Percentiles rank a stretch among this genome's conserved stretches.
phyloP scores from a whole-genome alignment of 208 protist genomes.

The Trypanosoma mega region DNA sequence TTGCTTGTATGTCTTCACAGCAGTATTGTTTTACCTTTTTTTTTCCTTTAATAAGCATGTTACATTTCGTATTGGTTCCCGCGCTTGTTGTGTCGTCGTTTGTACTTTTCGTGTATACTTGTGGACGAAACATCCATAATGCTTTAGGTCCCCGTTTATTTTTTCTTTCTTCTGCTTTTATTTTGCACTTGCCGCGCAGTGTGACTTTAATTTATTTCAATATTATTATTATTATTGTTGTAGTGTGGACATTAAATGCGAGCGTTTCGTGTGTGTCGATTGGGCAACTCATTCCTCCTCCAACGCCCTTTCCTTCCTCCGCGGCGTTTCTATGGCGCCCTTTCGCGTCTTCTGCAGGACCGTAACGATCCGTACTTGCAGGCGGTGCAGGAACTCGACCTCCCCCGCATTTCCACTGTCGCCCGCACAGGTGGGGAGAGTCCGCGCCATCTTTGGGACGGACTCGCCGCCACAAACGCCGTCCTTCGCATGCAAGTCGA shows the following conservation, averaged over 20 bases:
- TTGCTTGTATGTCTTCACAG: too few species aligned
- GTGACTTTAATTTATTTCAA: too few species aligned
- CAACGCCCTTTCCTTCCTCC: neutral
- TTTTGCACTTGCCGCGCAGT: too few species aligned
- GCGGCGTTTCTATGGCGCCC: slow-evolving; percentile 37
- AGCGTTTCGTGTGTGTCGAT: neutral
- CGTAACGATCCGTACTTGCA: slow-evolving; percentile 49
- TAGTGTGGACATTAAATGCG: neutral
- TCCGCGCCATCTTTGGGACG: slow-evolving; percentile 48
- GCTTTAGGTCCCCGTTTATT: too few species aligned
- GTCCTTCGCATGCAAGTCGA: slow-evolving; percentile 49
- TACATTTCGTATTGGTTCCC: too few species aligned
- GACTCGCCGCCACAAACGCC: slow-evolving; percentile 52
- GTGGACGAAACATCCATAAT: too few species aligned
- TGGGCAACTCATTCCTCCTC: neutral
- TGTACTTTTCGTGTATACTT: too few species aligned
- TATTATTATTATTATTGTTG: neutral
- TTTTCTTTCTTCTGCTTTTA: too few species aligned
- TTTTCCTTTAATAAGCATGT: too few species aligned
- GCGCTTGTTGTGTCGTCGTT: too few species aligned
- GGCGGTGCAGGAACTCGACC: slow-evolving; percentile 46
- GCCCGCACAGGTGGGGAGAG: slow-evolving; percentile 14
- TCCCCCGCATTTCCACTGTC: slow-evolving; percentile 48
- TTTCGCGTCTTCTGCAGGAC: slow-evolving; percentile 52
- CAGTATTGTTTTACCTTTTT: too few species aligned